phyloP scores from a whole-genome alignment of 2,329 filamentous ascomycete species.

The Calonectria hongkongensis region DNA sequence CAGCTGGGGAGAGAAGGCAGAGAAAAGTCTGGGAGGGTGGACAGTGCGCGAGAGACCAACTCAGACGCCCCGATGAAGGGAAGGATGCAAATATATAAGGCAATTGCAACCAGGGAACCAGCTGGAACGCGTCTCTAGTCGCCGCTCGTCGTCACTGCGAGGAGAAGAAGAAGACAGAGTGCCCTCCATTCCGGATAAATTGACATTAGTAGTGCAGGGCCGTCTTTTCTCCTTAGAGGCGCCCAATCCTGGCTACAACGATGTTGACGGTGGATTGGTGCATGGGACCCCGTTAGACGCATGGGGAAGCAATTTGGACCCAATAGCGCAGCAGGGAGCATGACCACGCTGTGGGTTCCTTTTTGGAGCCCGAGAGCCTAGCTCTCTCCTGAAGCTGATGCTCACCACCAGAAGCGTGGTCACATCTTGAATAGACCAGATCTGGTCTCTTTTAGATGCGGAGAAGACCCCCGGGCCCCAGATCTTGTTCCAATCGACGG shows the following conservation, averaged over 20 bases:
- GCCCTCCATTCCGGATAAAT: constrained; percentile 55
- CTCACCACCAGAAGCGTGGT: not conserved
- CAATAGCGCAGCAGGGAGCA: constrained; percentile 6
- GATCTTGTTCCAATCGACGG: constrained; percentile 12
- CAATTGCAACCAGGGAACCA: constrained; percentile 47
- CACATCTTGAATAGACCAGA: not conserved
- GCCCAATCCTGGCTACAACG: constrained; percentile 48
- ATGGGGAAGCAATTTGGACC: constrained; percentile 31
- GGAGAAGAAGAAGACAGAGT: constrained; percentile 46
- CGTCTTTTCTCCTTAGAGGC: constrained; percentile 54
- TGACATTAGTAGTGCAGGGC: constrained; percentile 51
- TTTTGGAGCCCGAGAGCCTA: not conserved
- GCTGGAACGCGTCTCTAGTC: constrained; percentile 48
- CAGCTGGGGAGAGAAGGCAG: constrained; percentile 34
- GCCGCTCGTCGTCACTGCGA: constrained; percentile 45
- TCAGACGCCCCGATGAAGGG: constrained; percentile 41
- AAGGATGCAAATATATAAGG: constrained; percentile 47
- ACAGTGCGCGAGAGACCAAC: constrained; percentile 46
- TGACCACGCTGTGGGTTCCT: not conserved
- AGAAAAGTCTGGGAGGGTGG: constrained; percentile 33
- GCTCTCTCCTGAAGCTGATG: too few relatives aligned
- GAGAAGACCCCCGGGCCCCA: constrained; percentile 31
- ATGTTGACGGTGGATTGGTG: constrained; percentile 35
- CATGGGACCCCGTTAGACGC: constrained; percentile 39
- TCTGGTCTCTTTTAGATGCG: constrained; percentile 8